A percentile compares a stretch with the other conserved stretches of the same genome.
Conservation (phyloP, 345 rosid species). For the Populus simonii region DNA sequence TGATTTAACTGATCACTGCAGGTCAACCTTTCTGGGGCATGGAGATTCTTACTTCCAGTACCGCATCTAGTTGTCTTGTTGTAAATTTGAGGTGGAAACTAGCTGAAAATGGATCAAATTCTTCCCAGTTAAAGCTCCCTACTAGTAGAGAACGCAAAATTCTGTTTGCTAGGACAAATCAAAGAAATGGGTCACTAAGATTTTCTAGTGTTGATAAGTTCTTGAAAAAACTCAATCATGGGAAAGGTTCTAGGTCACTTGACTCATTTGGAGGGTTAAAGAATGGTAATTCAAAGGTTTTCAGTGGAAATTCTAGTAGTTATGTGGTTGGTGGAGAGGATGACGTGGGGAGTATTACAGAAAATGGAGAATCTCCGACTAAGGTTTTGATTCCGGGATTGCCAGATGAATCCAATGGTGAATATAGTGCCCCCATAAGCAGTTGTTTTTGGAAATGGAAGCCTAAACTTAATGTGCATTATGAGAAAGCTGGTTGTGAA, state of each 20-base stretch:
- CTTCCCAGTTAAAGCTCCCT: conserved; percentile 25
- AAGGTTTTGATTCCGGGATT: conserved; percentile 71
- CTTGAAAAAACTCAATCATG: conserved; percentile 4
- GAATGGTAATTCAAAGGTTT: conserved; percentile 32
- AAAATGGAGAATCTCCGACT: conserved; percentile 32
- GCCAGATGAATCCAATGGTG: conserved; percentile 61
- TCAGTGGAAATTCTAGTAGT: conserved; percentile 39
- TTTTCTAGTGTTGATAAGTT: conserved; percentile 11
- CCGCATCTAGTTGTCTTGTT: conserved; percentile 33
- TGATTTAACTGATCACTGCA: conserved; percentile 27
- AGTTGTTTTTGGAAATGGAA: conserved; percentile 79
- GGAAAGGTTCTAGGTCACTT: conserved; percentile 19
- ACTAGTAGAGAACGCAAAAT: conserved; percentile 17
- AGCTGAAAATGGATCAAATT: conserved; percentile 23
- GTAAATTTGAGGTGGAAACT: conserved; percentile 31
- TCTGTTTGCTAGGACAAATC: conserved; percentile 17
- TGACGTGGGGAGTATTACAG: conserved; percentile 31
- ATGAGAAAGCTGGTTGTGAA: conserved; percentile 66
- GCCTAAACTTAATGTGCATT: conserved; percentile 69
- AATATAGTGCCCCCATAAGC: conserved; percentile 45
- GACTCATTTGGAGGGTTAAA: conserved; percentile 16
- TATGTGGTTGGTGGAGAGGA: conserved; percentile 58
- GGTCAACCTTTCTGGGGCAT: conserved; percentile 37
- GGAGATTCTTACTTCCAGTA: conserved; percentile 56
- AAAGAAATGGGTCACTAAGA: conserved; percentile 30